Evolutionary conservation across 768 basidiomycete genomes (phyloP).

Genomic region (Tubosaeta brunneosetosa): DNA sequence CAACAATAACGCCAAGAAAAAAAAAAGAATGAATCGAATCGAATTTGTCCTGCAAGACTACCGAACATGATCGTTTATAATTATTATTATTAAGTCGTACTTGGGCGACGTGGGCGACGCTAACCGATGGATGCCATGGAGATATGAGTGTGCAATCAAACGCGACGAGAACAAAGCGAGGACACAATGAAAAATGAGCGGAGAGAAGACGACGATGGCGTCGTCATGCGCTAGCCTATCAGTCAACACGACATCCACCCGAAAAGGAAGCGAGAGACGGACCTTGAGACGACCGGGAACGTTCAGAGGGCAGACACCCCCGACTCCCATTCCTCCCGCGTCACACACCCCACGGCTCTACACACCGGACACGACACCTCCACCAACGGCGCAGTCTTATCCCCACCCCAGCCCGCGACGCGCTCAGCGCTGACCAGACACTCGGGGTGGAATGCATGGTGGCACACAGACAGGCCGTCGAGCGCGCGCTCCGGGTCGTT

Average conservation of each 20-base stretch:
- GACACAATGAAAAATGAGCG: not conserved
- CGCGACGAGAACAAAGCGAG: not conserved
- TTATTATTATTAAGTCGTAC: not conserved
- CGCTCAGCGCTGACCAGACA: slow-evolving; percentile 69
- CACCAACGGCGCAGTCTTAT: slow-evolving; percentile 39
- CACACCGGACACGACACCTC: slow-evolving; percentile 78
- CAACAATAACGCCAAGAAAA: not conserved
- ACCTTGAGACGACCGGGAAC: slow-evolving; percentile 1
- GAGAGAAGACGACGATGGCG: not conserved
- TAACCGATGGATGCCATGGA: slow-evolving; percentile 17
- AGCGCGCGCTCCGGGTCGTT: slow-evolving; percentile 13
- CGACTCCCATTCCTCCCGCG: slow-evolving; percentile 56
- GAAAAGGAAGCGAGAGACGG: not conserved
- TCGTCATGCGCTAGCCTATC: not conserved
- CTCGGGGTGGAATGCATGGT: slow-evolving; percentile 65
- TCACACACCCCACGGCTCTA: slow-evolving; percentile 55
- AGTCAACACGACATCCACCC: not conserved
- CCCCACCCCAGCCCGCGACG: slow-evolving; percentile 56
- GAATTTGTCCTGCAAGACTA: not conserved
- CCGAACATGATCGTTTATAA: not conserved
- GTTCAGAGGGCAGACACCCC: slow-evolving; percentile 34
- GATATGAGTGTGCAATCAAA: slow-evolving; percentile 1
- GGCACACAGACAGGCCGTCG: slow-evolving; percentile 38
- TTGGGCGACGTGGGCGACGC: not conserved
- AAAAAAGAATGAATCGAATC: too few species aligned